These are phyloP conservation scores for Phlebiopsis gigantea DNA, from an alignment of 768 basidiomycete species.

Conservation along the genomic window DNA sequence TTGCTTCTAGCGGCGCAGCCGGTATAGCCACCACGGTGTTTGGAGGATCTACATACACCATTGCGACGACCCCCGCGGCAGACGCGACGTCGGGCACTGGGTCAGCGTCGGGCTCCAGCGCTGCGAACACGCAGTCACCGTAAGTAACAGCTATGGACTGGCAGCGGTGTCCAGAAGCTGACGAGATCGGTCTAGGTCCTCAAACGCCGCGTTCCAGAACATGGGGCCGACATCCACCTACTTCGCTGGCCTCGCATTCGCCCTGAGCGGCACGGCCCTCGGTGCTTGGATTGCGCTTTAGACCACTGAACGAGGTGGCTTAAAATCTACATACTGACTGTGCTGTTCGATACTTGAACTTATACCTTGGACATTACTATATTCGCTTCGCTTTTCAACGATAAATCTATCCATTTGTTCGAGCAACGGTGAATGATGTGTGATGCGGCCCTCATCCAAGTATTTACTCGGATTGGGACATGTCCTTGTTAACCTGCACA, in stretches of 20 bases:
- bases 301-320: no score
- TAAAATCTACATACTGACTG: no score
- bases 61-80: slow-evolving; percentile 30
- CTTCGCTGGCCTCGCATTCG: slow-evolving; percentile 25
- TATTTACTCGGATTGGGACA: slow-evolving; percentile 31
- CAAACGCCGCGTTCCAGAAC: background rate
- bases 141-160: background rate
- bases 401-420: background rate
- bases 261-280: slow-evolving; percentile 27
- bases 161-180: background rate
- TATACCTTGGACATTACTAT: background rate
- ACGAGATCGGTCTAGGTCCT: slow-evolving; percentile 1
- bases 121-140: background rate
- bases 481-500: slow-evolving; percentile 63
- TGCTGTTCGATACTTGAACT: background rate
- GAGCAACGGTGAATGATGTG: background rate
- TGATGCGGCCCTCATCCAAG: background rate
- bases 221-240: slow-evolving; percentile 16
- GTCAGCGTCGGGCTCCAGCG: background rate
- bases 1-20: slow-evolving; percentile 36
- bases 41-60: slow-evolving; percentile 49
- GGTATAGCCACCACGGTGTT: slow-evolving; percentile 39
- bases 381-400: background rate
- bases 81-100: slow-evolving; percentile 6
- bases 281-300: slow-evolving; percentile 38